phyloP scores from a whole-genome alignment of 2,329 filamentous ascomycete genomes.

The Sphaerulina musiva region DNA sequence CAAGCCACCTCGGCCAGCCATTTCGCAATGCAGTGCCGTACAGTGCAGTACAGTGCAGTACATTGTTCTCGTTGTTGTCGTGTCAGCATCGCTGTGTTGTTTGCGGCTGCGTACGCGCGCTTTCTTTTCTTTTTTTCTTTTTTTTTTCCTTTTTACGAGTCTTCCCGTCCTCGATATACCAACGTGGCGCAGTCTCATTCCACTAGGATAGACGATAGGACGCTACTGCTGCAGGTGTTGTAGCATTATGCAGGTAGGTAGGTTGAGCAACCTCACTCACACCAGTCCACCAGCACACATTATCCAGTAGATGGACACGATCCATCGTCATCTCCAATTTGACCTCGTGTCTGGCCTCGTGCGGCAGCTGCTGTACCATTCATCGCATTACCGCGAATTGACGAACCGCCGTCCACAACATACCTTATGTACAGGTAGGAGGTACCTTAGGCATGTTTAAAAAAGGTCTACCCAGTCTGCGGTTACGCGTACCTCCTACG shows the following conservation, averaged over 20 bases:
- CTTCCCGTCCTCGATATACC: neutral
- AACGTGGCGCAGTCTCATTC: neutral
- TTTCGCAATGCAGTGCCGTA: no score
- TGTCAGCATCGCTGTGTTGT: no score
- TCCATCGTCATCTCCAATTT: no score
- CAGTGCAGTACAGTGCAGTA: no score
- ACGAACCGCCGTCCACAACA: neutral
- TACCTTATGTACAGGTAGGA: no score
- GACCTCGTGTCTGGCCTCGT: neutral
- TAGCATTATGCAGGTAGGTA: neutral
- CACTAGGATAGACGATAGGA: neutral
- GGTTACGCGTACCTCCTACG: neutral
- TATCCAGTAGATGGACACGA: neutral
- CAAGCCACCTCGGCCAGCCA: no score
- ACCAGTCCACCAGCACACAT: neutral
- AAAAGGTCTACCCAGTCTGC: neutral
- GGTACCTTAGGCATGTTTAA: no score
- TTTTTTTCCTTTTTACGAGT: neutral
- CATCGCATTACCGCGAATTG: neutral
- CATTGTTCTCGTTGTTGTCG: no score
- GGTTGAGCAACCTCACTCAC: neutral
- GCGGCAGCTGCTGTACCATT: neutral
- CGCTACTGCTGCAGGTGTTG: neutral
- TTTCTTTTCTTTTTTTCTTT: neutral
- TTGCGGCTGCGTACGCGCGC: no score